phyloP scores from a whole-genome alignment of 208 protist genomes.

The Dictyostelium gargantuum region DNA sequence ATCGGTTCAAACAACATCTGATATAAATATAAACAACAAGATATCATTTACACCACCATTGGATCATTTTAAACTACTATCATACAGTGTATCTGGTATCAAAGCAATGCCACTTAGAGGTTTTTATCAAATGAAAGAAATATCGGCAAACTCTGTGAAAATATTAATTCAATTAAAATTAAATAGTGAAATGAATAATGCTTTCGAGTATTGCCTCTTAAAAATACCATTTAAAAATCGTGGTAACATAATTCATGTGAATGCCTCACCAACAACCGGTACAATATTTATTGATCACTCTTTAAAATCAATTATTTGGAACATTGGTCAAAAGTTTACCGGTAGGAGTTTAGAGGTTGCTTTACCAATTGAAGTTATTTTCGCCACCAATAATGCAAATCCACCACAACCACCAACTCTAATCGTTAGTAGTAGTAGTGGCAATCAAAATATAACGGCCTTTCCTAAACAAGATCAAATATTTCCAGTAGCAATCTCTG shows the following conservation, averaged over 20 bases:
- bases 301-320: conserved; percentile 9
- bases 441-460: neutral
- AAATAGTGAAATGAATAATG: neutral
- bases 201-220: conserved; percentile 33
- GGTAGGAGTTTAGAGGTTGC: conserved; percentile 28
- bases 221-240: conserved; percentile 33
- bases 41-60: conserved; percentile 54
- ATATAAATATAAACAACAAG: conserved; percentile 44
- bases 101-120: conserved; percentile 5
- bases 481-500: neutral
- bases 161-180: conserved; percentile 44
- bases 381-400: neutral
- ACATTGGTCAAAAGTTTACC: conserved; percentile 49
- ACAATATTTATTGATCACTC: neutral
- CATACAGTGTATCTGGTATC: neutral
- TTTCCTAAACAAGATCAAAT: conserved; percentile 17
- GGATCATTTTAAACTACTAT: neutral
- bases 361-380: conserved; percentile 13
- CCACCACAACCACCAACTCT: conserved; percentile 15
- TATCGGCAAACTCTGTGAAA: neutral
- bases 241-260: neutral
- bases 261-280: conserved; percentile 11
- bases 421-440: neutral
- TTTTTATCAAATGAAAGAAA: conserved; percentile 66
- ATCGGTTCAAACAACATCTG: conserved; percentile 23